Base-by-base conservation (phyloP, 306 rosid genomes). In the Dicorynia guianensis region DNA sequence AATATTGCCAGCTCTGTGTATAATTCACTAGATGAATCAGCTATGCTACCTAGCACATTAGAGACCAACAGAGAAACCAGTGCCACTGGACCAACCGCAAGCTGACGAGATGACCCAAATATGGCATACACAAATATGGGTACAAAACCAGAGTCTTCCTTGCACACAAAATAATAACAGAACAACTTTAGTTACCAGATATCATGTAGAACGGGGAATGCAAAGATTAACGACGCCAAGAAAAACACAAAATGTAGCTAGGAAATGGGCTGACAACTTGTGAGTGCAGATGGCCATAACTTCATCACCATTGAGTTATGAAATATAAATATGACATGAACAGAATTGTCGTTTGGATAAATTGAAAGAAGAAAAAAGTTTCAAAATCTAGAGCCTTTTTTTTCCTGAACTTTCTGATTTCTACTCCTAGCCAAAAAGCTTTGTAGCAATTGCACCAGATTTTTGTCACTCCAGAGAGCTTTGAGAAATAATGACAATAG, bases 31-130 rank as follows among this genome's bases (percentile, higher is more conserved):
- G 97, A 85, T 48, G 99, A 67, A 85, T 92, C 94, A 85, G 85
- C 87, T 12, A 95, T 87, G 72, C 86, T 79, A 82, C 97, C 60
- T 63, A 95, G 86, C 71, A 92, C 96, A 72, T 95, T 92, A 63
- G 30, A 25, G 70, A 90, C 96, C 78, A 95, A 84, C 69, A 95
- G 97, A 75, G 99, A 95, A 85, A 95, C 96, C 88, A 95, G 86
- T n/a, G 99, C 99, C 35, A 95, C 99, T 1, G 97, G 99, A 30
- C 99, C 99, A 74, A 95, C 99, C 48, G 98, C 98, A 77, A 95
- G 97, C 92, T 95, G 97, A 67, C 97, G 97, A 60, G 98, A 95
- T 36, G 98, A 95, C 57, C 98, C 98, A 85, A 95, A 95, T 75
- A 92, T 35, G 52, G 97, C 97, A 71, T 95, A 95, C 58, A 95